Conservation (phyloP, 306 rosid genomes). For the Quercus gilva region DNA sequence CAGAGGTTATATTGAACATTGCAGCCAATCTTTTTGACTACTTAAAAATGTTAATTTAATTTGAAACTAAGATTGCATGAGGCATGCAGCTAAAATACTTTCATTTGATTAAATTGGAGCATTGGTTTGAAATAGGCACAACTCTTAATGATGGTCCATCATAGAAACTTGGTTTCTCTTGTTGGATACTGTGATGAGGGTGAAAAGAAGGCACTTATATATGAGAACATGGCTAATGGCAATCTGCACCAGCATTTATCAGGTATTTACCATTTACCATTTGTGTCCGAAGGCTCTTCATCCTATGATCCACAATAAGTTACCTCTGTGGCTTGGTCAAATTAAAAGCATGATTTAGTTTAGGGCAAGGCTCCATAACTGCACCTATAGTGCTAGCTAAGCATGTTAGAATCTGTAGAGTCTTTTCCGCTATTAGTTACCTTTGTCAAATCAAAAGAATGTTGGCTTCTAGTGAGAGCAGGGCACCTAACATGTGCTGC, state of each 20-base stretch:
- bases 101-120: neutral
- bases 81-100: neutral
- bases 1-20: neutral
- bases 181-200: slow-evolving; percentile 25
- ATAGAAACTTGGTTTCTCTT: slow-evolving; percentile 28
- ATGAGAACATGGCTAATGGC: slow-evolving; percentile 25
- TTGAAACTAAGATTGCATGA: too few species aligned
- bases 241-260: slow-evolving; percentile 13
- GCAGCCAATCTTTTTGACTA: too few species aligned
- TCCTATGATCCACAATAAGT: neutral
- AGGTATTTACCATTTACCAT: neutral
- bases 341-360: neutral
- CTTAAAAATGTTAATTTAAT: too few species aligned
- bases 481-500: too few species aligned
- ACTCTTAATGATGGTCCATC: slow-evolving; percentile 17
- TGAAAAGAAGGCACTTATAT: slow-evolving; percentile 12
- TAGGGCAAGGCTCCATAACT: neutral
- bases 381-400: neutral
- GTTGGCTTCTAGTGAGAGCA: neutral
- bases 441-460: neutral
- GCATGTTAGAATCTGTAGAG: too few species aligned
- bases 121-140: neutral
- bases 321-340: neutral
- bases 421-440: too few species aligned
- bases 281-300: neutral